phyloP scores from a whole-genome alignment of 371 early-diverging fungal genomes.

The Rhizopus sp. region DNA sequence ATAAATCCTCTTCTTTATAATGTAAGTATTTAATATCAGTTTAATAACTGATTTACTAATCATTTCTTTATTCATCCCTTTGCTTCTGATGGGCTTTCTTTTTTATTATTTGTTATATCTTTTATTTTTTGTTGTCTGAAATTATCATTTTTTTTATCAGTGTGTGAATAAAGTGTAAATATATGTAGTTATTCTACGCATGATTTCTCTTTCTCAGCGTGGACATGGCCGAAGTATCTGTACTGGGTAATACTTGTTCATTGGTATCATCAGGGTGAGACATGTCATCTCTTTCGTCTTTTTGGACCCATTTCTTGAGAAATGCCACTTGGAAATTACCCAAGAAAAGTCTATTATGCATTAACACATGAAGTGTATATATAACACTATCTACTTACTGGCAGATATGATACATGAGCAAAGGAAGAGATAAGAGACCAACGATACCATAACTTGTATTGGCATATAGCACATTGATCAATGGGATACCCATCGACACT shows the following conservation, averaged over 20 bases:
- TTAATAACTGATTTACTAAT: no score
- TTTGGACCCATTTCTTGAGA: slow-evolving; percentile 60
- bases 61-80: no score
- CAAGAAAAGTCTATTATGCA: slow-evolving; percentile 47
- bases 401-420: slow-evolving; percentile 72
- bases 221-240: neutral
- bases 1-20: no score
- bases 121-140: no score
- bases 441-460: slow-evolving; percentile 45
- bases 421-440: slow-evolving; percentile 66
- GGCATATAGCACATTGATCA: slow-evolving; percentile 73
- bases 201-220: neutral
- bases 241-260: neutral
- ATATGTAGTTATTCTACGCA: neutral
- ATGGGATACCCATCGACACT: slow-evolving; percentile 75
- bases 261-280: slow-evolving; percentile 2
- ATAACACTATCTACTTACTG: slow-evolving; percentile 50
- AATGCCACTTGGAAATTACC: slow-evolving; percentile 63
- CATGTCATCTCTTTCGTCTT: slow-evolving; percentile 38
- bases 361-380: neutral
- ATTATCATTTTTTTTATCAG: no score
- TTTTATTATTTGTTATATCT: no score
- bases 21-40: no score
- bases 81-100: no score
- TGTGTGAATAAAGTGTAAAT: no score